phyloP scores from a whole-genome alignment of 306 rosid genomes.

The Aeschynomene evenia region DNA sequence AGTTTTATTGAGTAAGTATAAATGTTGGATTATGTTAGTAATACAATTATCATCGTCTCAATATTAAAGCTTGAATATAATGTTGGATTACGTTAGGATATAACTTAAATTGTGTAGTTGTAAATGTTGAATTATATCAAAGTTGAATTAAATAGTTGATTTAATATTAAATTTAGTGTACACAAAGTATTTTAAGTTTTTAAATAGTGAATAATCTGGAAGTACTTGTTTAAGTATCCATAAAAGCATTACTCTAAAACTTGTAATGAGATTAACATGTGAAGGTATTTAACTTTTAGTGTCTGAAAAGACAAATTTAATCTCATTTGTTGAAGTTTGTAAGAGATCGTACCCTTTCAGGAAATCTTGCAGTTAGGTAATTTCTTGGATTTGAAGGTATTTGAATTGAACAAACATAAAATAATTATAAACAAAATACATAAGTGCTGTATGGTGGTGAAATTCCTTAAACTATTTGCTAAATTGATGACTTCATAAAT shows the following conservation, averaged over 20 bases:
- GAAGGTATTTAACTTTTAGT: neutral
- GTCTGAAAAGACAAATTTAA: neutral
- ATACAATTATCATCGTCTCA: no score
- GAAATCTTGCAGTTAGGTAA: neutral
- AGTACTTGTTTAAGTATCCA: no score
- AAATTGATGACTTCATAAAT: neutral
- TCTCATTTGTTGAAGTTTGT: neutral
- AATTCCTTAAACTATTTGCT: neutral
- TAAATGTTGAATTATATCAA: no score
- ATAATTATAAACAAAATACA: neutral
- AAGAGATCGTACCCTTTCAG: neutral
- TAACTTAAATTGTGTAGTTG: no score
- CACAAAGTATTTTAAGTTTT: no score
- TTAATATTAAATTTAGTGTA: no score
- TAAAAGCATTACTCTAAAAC: neutral
- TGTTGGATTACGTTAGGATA: no score
- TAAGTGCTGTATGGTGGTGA: conserved; percentile 7
- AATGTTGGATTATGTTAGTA: no score
- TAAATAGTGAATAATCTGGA: no score
- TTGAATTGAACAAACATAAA: neutral
- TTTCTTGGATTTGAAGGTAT: conserved; percentile 12
- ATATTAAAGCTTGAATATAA: no score
- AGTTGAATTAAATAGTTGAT: no score
- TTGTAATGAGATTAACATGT: neutral
- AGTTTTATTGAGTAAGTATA: no score